Base-by-base conservation (phyloP, 108 stramenopile genomes). In the Cylindrotheca fusiformis region DNA sequence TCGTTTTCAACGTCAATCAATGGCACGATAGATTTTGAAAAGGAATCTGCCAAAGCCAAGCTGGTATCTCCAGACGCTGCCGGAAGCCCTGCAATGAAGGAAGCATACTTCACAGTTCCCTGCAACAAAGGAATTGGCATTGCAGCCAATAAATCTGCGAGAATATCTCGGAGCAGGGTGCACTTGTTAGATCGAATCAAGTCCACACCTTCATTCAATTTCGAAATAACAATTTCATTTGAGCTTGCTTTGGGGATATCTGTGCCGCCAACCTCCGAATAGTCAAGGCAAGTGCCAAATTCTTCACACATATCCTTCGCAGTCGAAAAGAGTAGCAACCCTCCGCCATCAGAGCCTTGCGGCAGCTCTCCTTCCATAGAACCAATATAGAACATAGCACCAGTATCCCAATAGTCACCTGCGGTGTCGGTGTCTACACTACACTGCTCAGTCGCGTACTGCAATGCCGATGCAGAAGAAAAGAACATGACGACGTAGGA, bases 371-470 rank as follows among this genome's bases (percentile, higher is more conserved):
- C 86, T 74, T 87, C 86, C 56, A 67, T 73, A 18, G 76, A 72
- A 23, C 86, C 86, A 30, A 84, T 58, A 50, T 65, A 82, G 20
- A 68, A 65, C 20, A 81, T 69, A 50, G 65, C 86, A 10, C 55
- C 81, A 18, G 52, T 58, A 41, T 87, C 86, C 69, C 73, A 76
- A 51, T 57, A 68, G 27, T 64, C 41, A 0, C 32, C 32, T 17
- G 71, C 75, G 0, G 65, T 24, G 20, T 52, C 28, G 27, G 44
- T 0, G 47, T 61, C 63, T 32, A 27, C 24, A 6, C 20, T 23
- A 50, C 76, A 78, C 24, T 59, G 36, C 4, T 28, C 12, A 23
- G 63, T 25, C 17, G 81, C 80, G 28, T 59, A 51, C 23, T 65
- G 48, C 14, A 78, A 32, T 6, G 64, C 52, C 12, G 68, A 50